phyloP scores from a whole-genome alignment of 495 filamentous ascomycete genomes.

The Hypoxylon cercidicola region DNA sequence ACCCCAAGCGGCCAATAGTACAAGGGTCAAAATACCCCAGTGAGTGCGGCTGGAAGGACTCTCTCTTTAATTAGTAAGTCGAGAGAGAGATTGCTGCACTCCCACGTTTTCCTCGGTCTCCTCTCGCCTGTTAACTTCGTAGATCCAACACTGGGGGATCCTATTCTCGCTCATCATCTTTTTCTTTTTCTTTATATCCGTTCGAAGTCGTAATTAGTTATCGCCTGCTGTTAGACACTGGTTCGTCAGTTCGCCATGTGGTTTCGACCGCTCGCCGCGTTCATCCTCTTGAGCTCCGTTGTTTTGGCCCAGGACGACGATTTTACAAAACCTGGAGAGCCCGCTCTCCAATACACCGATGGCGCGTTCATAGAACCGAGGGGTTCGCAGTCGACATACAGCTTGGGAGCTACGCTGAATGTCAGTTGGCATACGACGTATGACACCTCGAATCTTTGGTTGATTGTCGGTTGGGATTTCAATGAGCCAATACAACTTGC shows the following conservation, averaged over 20 bases:
- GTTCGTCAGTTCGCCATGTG: conserved; percentile 23
- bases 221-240: neutral
- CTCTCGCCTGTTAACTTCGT: conserved; percentile 1
- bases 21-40: too few species aligned
- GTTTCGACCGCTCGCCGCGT: conserved; percentile 24
- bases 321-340: conserved; percentile 35
- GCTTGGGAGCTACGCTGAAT: conserved; percentile 32
- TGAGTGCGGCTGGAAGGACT: conserved; percentile 10
- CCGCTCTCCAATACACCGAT: conserved; percentile 31
- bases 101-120: conserved; percentile 2
- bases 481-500: conserved; percentile 30
- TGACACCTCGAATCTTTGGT: conserved; percentile 42
- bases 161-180: neutral
- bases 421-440: conserved; percentile 41
- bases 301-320: conserved; percentile 26
- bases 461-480: conserved; percentile 34
- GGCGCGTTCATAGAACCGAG: conserved; percentile 35
- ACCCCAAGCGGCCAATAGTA: neutral
- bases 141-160: neutral
- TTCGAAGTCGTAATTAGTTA: neutral
- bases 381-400: conserved; percentile 30
- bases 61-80: conserved; percentile 6
- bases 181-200: neutral
- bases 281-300: conserved; percentile 27
- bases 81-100: neutral